phyloP scores from a whole-genome alignment of 2,329 filamentous ascomycete genomes.

The Akanthomyces uredinophilus region DNA sequence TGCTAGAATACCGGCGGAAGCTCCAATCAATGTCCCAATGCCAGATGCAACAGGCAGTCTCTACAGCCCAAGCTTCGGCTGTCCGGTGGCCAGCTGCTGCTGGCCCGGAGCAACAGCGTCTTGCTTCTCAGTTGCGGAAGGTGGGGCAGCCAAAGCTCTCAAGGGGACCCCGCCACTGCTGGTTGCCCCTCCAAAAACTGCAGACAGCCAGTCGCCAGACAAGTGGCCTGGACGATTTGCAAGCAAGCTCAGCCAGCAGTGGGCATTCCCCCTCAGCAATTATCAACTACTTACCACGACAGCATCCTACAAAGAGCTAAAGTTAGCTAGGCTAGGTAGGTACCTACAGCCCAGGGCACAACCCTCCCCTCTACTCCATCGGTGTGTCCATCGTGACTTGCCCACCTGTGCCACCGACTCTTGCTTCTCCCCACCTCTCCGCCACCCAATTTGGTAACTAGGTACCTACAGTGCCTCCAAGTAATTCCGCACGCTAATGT shows the following conservation, averaged over 20 bases:
- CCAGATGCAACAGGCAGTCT: background rate
- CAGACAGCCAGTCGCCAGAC: background rate
- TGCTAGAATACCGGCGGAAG: background rate
- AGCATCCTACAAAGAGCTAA: background rate
- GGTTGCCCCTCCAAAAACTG: background rate
- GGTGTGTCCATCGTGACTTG: background rate
- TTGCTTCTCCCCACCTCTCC: background rate
- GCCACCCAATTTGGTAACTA: too few species aligned
- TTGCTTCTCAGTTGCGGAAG: background rate
- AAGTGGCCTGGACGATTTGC: background rate
- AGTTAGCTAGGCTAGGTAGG: background rate
- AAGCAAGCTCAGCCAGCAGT: background rate
- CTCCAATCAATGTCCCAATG: background rate
- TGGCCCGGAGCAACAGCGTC: background rate
- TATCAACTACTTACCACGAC: background rate
- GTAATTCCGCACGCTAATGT: too few species aligned
- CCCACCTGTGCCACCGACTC: background rate
- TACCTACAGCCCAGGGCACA: background rate
- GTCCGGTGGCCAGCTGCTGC: background rate
- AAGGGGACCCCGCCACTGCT: slow-evolving; percentile 3
- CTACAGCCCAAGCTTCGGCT: background rate
- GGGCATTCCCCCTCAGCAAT: background rate
- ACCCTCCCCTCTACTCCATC: slow-evolving; percentile 1
- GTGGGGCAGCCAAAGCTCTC: slow-evolving; percentile 9
- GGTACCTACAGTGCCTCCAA: too few species aligned